A percentile compares a stretch with the other conserved stretches of the same genome.
Conservation (phyloP, 352 stramenopile genomes). For the Globisporangium ultimum region DNA sequence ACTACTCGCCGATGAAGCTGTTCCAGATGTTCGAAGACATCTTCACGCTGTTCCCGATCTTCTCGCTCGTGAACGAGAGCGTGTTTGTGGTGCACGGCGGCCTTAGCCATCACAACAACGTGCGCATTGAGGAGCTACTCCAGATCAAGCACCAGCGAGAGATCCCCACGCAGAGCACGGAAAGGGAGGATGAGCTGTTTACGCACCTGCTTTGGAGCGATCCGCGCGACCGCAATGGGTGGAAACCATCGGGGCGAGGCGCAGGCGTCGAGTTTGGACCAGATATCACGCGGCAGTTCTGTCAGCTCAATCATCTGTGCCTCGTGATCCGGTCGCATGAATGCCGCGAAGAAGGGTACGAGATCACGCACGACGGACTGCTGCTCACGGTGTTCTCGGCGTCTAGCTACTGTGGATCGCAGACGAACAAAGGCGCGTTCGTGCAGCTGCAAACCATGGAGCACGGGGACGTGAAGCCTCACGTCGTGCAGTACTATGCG, state of each 20-base stretch:
- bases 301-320: conserved; percentile 75
- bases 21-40: conserved; percentile 86
- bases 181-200: conserved; percentile 86
- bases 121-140: conserved; percentile 85
- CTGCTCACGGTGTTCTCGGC: conserved; percentile 91
- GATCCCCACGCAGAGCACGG: conserved; percentile 79
- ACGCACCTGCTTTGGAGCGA: conserved; percentile 92
- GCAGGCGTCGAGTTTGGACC: conserved; percentile 92
- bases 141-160: conserved; percentile 85
- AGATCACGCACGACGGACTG: conserved; percentile 82
- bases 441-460: conserved; percentile 64
- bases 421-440: conserved; percentile 88
- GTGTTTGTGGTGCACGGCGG: conserved; percentile 94
- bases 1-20: conserved; percentile 73
- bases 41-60: conserved; percentile 88
- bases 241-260: conserved; percentile 67
- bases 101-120: conserved; percentile 81
- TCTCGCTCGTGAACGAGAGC: conserved; percentile 85
- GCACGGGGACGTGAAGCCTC: conserved; percentile 80
- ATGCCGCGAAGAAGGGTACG: conserved; percentile 89
- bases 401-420: conserved; percentile 89
- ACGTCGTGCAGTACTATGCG: conserved; percentile 91
- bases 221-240: conserved; percentile 64
- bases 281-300: conserved; percentile 91
- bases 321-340: conserved; percentile 94